Conservation (phyloP, 371 early-diverging fungal species). For the Mucor indicus region DNA sequence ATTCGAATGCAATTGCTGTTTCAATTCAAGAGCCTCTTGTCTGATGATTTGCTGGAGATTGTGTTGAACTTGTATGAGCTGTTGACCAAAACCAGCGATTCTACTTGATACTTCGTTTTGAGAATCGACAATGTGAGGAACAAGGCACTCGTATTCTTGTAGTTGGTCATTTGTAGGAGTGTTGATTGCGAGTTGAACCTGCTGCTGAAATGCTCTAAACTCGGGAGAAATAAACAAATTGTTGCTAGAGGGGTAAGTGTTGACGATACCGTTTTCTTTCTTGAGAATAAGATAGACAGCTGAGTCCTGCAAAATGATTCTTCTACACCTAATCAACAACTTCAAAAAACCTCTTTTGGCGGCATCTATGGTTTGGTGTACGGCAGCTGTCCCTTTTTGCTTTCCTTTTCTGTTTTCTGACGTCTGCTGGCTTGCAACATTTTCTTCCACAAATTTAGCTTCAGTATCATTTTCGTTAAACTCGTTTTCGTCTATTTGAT, state of each 20-base stretch:
- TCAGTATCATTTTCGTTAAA: neutral
- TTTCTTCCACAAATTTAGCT: neutral
- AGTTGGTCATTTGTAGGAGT: neutral
- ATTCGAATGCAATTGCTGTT: too few relatives aligned
- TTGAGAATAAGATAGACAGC: conserved; percentile 1
- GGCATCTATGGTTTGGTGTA: neutral
- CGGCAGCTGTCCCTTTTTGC: neutral
- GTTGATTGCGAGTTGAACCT: neutral
- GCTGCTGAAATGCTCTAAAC: conserved; percentile 1
- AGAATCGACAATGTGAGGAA: conserved; percentile 1
- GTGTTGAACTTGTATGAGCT: too few relatives aligned
- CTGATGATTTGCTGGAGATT: too few relatives aligned
- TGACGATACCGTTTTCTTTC: conserved; percentile 3
- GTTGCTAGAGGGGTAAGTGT: neutral
- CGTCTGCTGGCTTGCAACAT: too few relatives aligned
- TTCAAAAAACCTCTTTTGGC: conserved; percentile 3
- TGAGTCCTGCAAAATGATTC: conserved; percentile 6
- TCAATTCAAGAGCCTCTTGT: too few relatives aligned
- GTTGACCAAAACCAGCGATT: too few relatives aligned
- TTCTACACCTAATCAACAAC: conserved; percentile 4
- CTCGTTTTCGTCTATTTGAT: conserved; percentile 1
- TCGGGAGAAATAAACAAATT: neutral
- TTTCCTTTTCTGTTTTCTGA: neutral
- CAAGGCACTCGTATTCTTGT: conserved; percentile 5
- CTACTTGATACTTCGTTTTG: neutral